phyloP scores from a whole-genome alignment of 306 rosid species.

The Lathyrus tuberosus region DNA sequence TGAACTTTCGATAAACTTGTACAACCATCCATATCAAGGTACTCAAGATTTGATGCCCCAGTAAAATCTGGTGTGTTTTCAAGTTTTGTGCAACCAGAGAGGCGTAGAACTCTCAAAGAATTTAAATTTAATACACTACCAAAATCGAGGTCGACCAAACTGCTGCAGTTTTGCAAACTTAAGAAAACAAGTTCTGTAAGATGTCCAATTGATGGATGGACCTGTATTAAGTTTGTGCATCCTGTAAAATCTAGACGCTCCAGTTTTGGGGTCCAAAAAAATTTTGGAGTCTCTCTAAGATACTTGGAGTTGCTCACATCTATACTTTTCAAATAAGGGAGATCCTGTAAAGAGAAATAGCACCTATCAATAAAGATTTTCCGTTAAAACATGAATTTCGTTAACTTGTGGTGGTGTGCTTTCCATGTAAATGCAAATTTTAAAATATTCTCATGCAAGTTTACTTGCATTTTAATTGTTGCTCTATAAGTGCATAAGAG shows the following conservation, averaged over 20 bases:
- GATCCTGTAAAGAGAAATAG: not conserved
- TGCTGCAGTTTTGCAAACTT: conserved; percentile 22
- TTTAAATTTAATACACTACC: not conserved
- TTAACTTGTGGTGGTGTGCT: not conserved
- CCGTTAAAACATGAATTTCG: not conserved
- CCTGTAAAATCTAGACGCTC: not conserved
- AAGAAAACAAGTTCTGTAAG: conserved; percentile 18
- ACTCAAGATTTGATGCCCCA: conserved; percentile 12
- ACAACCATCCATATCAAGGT: conserved; percentile 34
- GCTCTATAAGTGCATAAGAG: too few species aligned
- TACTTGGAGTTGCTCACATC: conserved; percentile 35
- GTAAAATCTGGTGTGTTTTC: conserved; percentile 8
- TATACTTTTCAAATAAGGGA: not conserved
- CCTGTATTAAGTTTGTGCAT: not conserved
- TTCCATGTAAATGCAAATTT: too few species aligned
- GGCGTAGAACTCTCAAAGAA: conserved; percentile 17
- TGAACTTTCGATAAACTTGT: not conserved
- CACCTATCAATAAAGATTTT: not conserved
- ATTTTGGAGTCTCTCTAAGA: conserved; percentile 24
- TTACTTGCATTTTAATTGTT: too few species aligned
- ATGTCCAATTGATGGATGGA: conserved; percentile 5
- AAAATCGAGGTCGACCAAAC: conserved; percentile 2
- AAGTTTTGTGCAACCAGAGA: conserved; percentile 25
- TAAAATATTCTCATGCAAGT: too few species aligned
- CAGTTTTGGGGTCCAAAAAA: conserved; percentile 7